These are phyloP conservation scores for Clohesyomyces aquaticus DNA, from an alignment of 495 filamentous ascomycete genomes.

Conservation along the genomic window DNA sequence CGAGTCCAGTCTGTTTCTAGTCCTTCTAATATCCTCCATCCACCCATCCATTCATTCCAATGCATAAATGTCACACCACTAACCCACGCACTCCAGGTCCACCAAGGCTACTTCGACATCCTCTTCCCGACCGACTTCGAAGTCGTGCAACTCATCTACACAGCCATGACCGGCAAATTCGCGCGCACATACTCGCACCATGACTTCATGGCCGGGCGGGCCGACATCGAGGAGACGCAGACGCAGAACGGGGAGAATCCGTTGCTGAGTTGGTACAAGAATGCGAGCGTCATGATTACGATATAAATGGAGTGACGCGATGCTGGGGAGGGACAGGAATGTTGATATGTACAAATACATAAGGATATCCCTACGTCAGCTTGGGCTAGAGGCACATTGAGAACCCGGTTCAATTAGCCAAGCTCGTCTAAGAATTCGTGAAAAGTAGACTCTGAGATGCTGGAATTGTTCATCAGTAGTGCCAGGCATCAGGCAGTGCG, in stretches of 20 bases:
- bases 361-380: no score
- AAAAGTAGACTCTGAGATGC: no score
- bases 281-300: slow-evolving; percentile 85
- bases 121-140: slow-evolving; percentile 96
- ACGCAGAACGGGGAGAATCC: slow-evolving; percentile 92
- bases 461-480: no score
- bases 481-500: no score
- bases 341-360: neutral
- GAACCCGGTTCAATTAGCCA: no score
- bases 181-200: slow-evolving; percentile 84
- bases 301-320: slow-evolving; percentile 53
- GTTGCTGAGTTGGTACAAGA: slow-evolving; percentile 89
- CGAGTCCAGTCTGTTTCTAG: no score
- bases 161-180: slow-evolving; percentile 86
- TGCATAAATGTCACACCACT: neutral
- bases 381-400: no score
- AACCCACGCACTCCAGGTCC: slow-evolving; percentile 62
- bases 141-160: slow-evolving; percentile 85
- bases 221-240: slow-evolving; percentile 84
- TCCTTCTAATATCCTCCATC: no score
- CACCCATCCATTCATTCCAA: no score
- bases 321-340: neutral
- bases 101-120: slow-evolving; percentile 98
- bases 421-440: no score
- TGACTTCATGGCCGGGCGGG: slow-evolving; percentile 87